A percentile compares a stretch with the other conserved stretches of the same genome.
phyloP scores from a whole-genome alignment of 305 asterid species.

The Plantago rigida region DNA sequence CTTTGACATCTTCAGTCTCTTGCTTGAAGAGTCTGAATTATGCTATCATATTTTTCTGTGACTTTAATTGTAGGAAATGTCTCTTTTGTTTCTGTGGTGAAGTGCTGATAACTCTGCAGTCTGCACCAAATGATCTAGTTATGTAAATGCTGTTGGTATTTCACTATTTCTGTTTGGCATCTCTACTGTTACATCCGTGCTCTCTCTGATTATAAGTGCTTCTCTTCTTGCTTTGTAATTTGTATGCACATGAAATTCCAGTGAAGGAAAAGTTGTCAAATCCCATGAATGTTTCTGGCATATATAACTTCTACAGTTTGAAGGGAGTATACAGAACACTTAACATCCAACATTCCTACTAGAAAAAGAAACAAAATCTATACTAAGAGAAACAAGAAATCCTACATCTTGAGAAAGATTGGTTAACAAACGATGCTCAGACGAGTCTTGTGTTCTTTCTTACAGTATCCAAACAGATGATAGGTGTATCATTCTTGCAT shows the following conservation, averaged over 20 bases:
- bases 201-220: background rate
- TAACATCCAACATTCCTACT: background rate
- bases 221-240: background rate
- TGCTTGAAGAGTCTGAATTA: slow-evolving; percentile 5
- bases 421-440: background rate
- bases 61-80: background rate
- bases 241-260: background rate
- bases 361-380: background rate
- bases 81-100: background rate
- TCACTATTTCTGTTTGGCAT: background rate
- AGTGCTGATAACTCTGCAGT: background rate
- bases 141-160: slow-evolving; percentile 1
- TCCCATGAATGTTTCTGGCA: background rate
- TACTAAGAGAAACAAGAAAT: background rate
- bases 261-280: background rate
- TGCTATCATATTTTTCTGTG: slow-evolving; percentile 4
- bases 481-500: background rate
- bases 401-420: background rate
- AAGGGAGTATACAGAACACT: background rate
- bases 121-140: background rate
- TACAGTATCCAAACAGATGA: background rate
- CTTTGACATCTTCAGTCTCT: background rate
- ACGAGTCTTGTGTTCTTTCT: background rate
- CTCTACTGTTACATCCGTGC: background rate
- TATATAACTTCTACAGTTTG: background rate